phyloP scores from a whole-genome alignment of 1,139 yeast genomes.

The Arxiozyma bovina region DNA sequence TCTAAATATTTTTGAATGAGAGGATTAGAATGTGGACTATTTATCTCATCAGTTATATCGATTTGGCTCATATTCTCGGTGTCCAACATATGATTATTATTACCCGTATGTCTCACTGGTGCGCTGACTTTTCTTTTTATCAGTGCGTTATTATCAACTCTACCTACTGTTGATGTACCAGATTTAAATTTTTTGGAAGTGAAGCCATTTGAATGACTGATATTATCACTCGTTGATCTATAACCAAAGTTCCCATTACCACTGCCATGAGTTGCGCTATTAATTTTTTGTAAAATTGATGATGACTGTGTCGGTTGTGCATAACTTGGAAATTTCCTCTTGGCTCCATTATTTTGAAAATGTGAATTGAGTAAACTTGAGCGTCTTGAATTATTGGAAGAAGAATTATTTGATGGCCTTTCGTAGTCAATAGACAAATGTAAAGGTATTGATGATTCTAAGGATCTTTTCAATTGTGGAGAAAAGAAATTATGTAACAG shows the following conservation, averaged over 20 bases:
- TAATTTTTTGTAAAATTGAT: constrained; percentile 8
- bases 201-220: constrained; percentile 1
- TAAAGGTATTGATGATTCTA: constrained; percentile 48
- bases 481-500: constrained; percentile 34
- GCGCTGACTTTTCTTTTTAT: constrained; percentile 20
- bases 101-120: constrained; percentile 8
- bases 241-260: constrained; percentile 3
- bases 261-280: constrained; percentile 9
- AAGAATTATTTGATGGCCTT: constrained; percentile 8
- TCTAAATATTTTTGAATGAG: constrained; percentile 24
- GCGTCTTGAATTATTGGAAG: constrained; percentile 13
- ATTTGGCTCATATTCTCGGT: constrained; percentile 11
- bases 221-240: constrained; percentile 18
- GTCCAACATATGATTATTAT: not conserved
- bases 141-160: not conserved
- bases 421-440: constrained; percentile 25
- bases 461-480: constrained; percentile 42
- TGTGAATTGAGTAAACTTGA: constrained; percentile 10
- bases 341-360: constrained; percentile 3
- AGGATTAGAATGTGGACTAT: constrained; percentile 20
- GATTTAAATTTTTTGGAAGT: constrained; percentile 6
- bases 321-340: constrained; percentile 26
- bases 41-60: constrained; percentile 27
- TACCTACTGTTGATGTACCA: not conserved
- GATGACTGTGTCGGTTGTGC: constrained; percentile 30